phyloP scores from a whole-genome alignment of 192 early-diverging fungal species.

The Endogone sp. region DNA sequence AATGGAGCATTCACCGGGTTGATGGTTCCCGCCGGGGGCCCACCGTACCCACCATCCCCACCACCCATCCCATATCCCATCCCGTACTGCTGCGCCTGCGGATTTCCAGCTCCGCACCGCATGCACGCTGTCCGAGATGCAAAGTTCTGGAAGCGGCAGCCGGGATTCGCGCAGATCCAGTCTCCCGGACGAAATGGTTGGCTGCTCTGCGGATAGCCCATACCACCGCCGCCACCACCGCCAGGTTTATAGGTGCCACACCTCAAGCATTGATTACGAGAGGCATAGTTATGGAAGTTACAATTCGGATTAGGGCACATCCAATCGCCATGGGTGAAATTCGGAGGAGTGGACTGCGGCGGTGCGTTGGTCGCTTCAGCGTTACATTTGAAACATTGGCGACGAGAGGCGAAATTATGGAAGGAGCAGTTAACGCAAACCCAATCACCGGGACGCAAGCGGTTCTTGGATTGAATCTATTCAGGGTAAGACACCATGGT shows the following conservation, averaged over 20 bases:
- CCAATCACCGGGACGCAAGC: constrained; percentile 67
- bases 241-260: constrained; percentile 44
- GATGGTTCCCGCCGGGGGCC: constrained; percentile 19
- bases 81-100: constrained; percentile 12
- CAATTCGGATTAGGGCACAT: constrained; percentile 56
- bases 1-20: constrained; percentile 33
- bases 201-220: neutral
- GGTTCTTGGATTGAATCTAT: constrained; percentile 30
- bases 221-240: neutral
- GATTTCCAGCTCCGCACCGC: constrained; percentile 49
- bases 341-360: constrained; percentile 27
- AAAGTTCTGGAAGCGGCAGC: constrained; percentile 75
- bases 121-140: constrained; percentile 65
- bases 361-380: constrained; percentile 42
- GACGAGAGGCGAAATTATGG: constrained; percentile 66
- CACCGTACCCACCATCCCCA: constrained; percentile 19
- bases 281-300: constrained; percentile 62
- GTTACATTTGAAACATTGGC: constrained; percentile 66
- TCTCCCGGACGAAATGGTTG: constrained; percentile 58
- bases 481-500: neutral
- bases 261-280: constrained; percentile 49
- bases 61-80: constrained; percentile 23
- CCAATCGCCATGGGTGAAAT: constrained; percentile 59
- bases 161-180: constrained; percentile 67
- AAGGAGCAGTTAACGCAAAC: constrained; percentile 66